phyloP scores from a whole-genome alignment of 1,284 basidiomycete species.

The Thecaphora thlaspeos region DNA sequence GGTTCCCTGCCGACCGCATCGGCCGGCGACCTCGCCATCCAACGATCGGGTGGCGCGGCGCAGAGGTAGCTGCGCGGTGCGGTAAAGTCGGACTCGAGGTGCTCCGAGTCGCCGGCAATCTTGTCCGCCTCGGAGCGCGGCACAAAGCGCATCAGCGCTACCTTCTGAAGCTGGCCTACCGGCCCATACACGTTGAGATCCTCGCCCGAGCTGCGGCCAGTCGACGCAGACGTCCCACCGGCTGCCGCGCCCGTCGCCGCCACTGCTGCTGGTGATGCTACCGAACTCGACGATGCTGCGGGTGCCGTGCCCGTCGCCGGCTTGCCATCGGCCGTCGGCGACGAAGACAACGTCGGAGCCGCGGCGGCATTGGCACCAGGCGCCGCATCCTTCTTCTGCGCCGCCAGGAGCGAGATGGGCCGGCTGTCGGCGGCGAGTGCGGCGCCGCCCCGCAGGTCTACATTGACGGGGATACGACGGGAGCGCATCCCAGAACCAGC shows the following conservation, averaged over 20 bases:
- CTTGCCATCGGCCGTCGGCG: too few species aligned
- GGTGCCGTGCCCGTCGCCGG: too few species aligned
- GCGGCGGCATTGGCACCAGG: background rate
- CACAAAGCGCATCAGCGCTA: constrained; percentile 76
- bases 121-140: constrained; percentile 29
- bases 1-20: constrained; percentile 14
- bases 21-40: constrained; percentile 9
- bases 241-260: constrained; percentile 3
- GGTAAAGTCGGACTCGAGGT: constrained; percentile 35
- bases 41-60: constrained; percentile 8
- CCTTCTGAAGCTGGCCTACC: constrained; percentile 93
- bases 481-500: constrained; percentile 30
- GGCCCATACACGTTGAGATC: constrained; percentile 67
- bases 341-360: background rate
- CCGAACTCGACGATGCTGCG: too few species aligned
- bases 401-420: too few species aligned
- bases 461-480: constrained; percentile 19
- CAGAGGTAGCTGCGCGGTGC: constrained; percentile 33
- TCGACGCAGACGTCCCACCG: constrained; percentile 2
- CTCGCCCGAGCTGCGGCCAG: constrained; percentile 8
- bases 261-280: background rate
- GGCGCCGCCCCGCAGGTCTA: constrained; percentile 12
- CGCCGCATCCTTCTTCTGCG: background rate
- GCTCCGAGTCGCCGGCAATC: constrained; percentile 26
- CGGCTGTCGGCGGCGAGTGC: too few species aligned